These are phyloP conservation scores for Gonapodya prolifera DNA, from an alignment of 192 early-diverging fungal genomes.

Conservation along the genomic window DNA sequence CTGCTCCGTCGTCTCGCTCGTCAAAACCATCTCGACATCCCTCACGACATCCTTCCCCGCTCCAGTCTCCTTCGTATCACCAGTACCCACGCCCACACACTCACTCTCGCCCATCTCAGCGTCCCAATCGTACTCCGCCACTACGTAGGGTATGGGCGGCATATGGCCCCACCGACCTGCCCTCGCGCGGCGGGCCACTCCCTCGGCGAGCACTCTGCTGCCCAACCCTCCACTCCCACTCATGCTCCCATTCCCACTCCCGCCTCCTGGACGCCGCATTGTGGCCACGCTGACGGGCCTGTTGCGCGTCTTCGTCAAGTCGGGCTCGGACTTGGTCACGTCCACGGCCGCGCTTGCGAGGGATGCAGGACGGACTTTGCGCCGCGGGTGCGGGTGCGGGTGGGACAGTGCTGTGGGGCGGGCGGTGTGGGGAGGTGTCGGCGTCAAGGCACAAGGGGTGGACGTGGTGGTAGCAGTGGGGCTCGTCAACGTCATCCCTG, in stretches of 20 bases:
- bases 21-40: background rate
- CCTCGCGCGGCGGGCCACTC: background rate
- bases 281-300: background rate
- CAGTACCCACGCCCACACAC: background rate
- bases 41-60: background rate
- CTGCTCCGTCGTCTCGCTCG: background rate
- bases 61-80: background rate
- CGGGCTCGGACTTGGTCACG: background rate
- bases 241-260: too few species aligned
- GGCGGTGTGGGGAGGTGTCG: background rate
- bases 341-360: background rate
- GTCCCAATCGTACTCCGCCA: background rate
- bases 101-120: too few species aligned
- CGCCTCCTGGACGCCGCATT: background rate
- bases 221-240: too few species aligned
- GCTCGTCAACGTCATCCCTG: background rate
- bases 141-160: background rate
- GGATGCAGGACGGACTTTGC: background rate
- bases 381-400: background rate
- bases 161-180: background rate
- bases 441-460: background rate
- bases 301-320: background rate
- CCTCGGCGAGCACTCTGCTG: too few species aligned
- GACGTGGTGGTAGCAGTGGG: background rate
- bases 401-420: background rate